Conservation (phyloP, 257 asterid genomes). For the Nicotiana sylvestris region DNA sequence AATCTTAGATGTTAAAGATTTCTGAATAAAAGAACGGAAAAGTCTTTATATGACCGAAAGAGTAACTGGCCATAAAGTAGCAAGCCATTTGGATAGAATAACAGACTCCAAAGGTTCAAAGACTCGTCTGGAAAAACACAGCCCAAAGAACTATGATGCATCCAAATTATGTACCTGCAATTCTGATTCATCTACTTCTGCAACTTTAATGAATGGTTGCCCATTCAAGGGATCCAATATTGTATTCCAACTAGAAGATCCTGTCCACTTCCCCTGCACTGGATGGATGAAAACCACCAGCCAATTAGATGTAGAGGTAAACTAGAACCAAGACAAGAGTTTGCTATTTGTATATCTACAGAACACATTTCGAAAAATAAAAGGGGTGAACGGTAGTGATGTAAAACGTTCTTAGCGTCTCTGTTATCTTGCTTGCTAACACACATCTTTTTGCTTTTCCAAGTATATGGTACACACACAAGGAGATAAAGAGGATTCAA, state of each 20-base stretch:
- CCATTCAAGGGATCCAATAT: constrained; percentile 88
- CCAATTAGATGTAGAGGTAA: not conserved
- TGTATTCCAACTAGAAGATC: constrained; percentile 56
- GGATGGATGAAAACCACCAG: constrained; percentile 20
- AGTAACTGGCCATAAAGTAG: not conserved
- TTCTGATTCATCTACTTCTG: constrained; percentile 75
- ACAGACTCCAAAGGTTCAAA: not conserved
- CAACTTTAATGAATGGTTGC: constrained; percentile 76
- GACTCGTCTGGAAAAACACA: not conserved
- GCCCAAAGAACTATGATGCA: not conserved
- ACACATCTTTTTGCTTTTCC: too few species aligned
- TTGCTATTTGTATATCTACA: not conserved
- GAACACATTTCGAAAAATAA: not conserved
- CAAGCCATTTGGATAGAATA: not conserved
- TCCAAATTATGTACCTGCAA: constrained; percentile 42
- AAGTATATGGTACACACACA: not conserved
- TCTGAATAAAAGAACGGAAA: not conserved
- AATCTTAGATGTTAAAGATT: not conserved
- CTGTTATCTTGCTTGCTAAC: not conserved
- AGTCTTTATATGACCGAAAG: not conserved
- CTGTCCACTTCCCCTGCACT: constrained; percentile 93
- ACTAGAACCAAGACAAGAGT: not conserved
- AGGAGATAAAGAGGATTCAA: not conserved
- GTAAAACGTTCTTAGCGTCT: not conserved
- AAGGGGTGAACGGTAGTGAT: not conserved